A percentile compares a stretch with the other conserved stretches of the same genome.
Evolutionary conservation across 139 green algal genomes (phyloP).

Genomic region (Pedinophyceae sp.): DNA sequence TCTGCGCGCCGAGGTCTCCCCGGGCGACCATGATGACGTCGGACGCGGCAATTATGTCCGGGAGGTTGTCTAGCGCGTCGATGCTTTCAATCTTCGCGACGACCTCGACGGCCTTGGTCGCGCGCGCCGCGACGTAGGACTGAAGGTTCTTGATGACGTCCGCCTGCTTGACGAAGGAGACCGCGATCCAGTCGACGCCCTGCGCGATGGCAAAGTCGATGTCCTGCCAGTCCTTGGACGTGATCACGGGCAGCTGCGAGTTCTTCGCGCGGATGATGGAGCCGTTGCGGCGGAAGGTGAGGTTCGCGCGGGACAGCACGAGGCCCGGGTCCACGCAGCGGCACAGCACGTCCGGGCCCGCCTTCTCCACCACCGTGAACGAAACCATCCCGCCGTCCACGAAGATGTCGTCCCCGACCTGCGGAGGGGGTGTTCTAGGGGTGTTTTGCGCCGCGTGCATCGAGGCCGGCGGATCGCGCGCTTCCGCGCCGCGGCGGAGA

Average conservation of each 20-base stretch:
- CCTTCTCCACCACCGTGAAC: slow-evolving; percentile 47
- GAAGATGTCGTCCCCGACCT: slow-evolving; percentile 54
- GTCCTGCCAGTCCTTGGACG: slow-evolving; percentile 71
- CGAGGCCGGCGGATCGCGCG: no score
- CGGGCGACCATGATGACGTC: slow-evolving; percentile 64
- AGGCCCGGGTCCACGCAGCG: slow-evolving; percentile 54
- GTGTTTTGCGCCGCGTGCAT: no score
- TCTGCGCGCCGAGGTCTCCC: slow-evolving; percentile 58
- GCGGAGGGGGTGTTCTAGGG: no score
- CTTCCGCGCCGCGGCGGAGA: no score
- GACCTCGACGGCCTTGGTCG: slow-evolving; percentile 10
- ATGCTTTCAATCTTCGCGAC: slow-evolving; percentile 41
- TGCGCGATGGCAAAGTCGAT: slow-evolving; percentile 62
- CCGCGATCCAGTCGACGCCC: slow-evolving; percentile 50
- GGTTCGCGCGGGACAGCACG: slow-evolving; percentile 59
- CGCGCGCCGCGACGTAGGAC: slow-evolving; percentile 37
- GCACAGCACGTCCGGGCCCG: slow-evolving; percentile 47
- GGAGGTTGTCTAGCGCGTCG: slow-evolving; percentile 43
- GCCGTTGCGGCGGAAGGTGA: slow-evolving; percentile 47
- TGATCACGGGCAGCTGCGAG: slow-evolving; percentile 58
- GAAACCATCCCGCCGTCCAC: slow-evolving; percentile 81
- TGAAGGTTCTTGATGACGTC: slow-evolving; percentile 65
- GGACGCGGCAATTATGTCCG: slow-evolving; percentile 37
- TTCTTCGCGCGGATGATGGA: slow-evolving; percentile 44
- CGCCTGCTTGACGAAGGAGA: slow-evolving; percentile 62